These are phyloP conservation scores for Erythrophleum fordii DNA, from an alignment of 306 rosid species.

Conservation along the genomic window DNA sequence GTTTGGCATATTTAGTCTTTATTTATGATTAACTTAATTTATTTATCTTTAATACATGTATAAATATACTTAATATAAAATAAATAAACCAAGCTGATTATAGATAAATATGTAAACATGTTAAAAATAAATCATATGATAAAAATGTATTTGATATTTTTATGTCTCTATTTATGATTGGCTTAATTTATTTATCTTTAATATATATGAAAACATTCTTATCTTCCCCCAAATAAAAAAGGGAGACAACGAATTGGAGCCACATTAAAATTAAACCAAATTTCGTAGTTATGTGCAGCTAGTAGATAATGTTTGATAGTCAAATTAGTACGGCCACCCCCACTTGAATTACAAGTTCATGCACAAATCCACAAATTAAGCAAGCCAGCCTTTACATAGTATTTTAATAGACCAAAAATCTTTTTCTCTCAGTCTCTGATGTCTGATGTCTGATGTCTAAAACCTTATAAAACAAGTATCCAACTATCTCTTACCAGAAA, in stretches of 20 bases:
- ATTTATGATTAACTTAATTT: too few relatives aligned
- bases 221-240: too few relatives aligned
- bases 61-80: too few relatives aligned
- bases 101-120: too few relatives aligned
- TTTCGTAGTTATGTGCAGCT: neutral
- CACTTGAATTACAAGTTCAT: conserved; percentile 29
- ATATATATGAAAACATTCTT: too few relatives aligned
- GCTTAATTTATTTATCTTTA: too few relatives aligned
- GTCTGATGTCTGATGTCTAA: conserved; percentile 11
- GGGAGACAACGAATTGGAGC: neutral
- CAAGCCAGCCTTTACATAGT: conserved; percentile 15
- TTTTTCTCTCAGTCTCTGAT: neutral
- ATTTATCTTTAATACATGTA: too few relatives aligned
- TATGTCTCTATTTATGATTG: too few relatives aligned
- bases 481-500: neutral
- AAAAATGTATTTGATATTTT: neutral
- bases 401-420: neutral
- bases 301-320: conserved; percentile 7
- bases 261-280: neutral
- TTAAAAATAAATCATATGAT: too few relatives aligned
- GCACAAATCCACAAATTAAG: conserved; percentile 22
- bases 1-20: too few relatives aligned
- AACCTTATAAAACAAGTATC: conserved; percentile 35
- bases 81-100: too few relatives aligned
- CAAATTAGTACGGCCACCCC: conserved; percentile 17